Percentiles rank a stretch among this genome's conserved stretches.
Evolutionary conservation across 2,329 filamentous ascomycete genomes (phyloP).

Genomic region (Sporothrix inflata): DNA sequence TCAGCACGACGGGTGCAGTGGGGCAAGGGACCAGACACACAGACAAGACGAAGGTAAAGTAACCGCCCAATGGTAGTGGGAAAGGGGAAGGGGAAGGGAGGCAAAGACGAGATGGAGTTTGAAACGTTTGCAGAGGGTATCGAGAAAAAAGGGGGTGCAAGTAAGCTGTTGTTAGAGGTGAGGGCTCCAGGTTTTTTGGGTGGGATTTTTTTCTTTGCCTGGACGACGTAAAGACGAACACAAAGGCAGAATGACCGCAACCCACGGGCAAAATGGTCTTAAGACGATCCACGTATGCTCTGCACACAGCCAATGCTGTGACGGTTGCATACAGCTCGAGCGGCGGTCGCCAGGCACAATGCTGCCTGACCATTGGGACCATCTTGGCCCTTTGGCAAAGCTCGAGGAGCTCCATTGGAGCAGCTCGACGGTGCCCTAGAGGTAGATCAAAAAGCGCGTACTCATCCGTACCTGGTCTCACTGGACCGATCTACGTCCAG

Average conservation of each 20-base stretch:
- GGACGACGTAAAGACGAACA: not conserved
- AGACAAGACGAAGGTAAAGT: not conserved
- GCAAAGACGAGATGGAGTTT: not conserved
- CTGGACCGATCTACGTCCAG: not conserved
- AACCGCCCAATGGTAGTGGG: not conserved
- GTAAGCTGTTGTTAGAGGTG: not conserved
- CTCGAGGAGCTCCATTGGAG: not conserved
- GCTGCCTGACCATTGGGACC: not conserved
- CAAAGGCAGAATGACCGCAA: not conserved
- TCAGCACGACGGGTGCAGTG: not conserved
- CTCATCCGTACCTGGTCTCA: not conserved
- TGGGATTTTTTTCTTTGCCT: not conserved
- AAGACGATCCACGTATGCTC: conserved; percentile 3
- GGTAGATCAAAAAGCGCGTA: conserved; percentile 5
- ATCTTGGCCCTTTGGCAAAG: too few relatives aligned
- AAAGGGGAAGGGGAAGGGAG: not conserved
- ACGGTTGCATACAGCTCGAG: not conserved
- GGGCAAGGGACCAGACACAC: not conserved
- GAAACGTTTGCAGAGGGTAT: not conserved
- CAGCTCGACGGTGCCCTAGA: conserved; percentile 1
- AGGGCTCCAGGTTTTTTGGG: not conserved
- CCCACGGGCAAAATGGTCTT: not conserved
- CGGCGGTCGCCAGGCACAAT: not conserved
- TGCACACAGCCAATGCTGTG: conserved; percentile 2
- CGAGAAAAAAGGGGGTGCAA: not conserved